These are phyloP conservation scores for Entophlyctis luteolus DNA, from an alignment of 192 early-diverging fungal genomes.

Conservation along the genomic window DNA sequence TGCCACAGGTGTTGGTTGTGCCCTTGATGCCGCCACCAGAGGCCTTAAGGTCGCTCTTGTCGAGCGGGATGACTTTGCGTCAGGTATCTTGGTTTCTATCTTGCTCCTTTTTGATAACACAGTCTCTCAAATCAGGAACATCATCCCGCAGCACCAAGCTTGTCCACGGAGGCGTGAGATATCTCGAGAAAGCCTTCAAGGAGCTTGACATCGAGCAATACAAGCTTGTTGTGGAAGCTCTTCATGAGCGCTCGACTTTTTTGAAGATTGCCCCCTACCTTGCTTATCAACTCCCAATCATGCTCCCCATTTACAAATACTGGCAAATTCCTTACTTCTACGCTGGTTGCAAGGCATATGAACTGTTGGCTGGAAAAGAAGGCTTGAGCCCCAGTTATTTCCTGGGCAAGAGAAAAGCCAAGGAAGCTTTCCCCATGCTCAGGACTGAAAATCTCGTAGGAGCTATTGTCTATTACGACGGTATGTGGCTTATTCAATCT, in stretches of 20 bases:
- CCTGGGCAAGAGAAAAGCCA: constrained; percentile 74
- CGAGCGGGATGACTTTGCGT: constrained; percentile 91
- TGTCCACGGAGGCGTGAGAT: constrained; percentile 95
- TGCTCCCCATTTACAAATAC: constrained; percentile 92
- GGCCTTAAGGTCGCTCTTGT: constrained; percentile 91
- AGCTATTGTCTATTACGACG: constrained; percentile 96
- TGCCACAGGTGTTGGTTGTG: constrained; percentile 88
- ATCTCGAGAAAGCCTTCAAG: constrained; percentile 92
- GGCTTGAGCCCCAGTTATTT: constrained; percentile 80
- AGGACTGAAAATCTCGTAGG: constrained; percentile 81
- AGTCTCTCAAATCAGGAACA: constrained; percentile 73
- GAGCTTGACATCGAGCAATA: constrained; percentile 95
- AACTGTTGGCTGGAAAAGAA: constrained; percentile 80
- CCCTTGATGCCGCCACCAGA: constrained; percentile 88
- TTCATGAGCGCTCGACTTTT: constrained; percentile 91
- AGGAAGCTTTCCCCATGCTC: constrained; percentile 96
- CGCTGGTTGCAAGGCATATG: constrained; percentile 90
- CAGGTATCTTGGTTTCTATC: constrained; percentile 54
- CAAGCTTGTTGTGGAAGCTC: constrained; percentile 90
- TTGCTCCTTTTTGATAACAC: too few species aligned
- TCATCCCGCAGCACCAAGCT: constrained; percentile 90
- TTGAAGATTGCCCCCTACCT: constrained; percentile 95
- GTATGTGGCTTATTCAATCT: constrained; percentile 27
- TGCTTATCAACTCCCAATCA: constrained; percentile 85
- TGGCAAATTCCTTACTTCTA: constrained; percentile 98